Evolutionary conservation across 2,329 filamentous ascomycete species (phyloP).

Genomic region (Neopestalotiopsis sp.): DNA sequence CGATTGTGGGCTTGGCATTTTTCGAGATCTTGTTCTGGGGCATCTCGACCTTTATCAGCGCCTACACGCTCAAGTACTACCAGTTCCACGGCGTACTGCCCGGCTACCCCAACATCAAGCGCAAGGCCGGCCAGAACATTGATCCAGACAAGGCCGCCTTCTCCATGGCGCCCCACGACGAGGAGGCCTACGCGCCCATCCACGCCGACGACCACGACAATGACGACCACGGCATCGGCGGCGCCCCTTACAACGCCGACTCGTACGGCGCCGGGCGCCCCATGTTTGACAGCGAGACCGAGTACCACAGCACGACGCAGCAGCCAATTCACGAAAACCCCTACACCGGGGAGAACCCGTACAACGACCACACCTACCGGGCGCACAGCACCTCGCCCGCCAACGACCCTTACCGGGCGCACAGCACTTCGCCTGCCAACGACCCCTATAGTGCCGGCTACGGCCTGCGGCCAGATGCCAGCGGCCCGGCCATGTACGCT

Average conservation of each 20-base stretch:
- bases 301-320: conserved; percentile 47
- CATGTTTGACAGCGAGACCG: conserved; percentile 56
- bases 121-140: conserved; percentile 52
- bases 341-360: conserved; percentile 33
- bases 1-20: conserved; percentile 65
- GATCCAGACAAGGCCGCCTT: conserved; percentile 74
- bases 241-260: conserved; percentile 36
- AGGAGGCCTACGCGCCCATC: conserved; percentile 68
- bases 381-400: conserved; percentile 38
- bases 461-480: conserved; percentile 26
- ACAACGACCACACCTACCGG: conserved; percentile 53
- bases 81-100: conserved; percentile 66
- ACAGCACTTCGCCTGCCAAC: conserved; percentile 35
- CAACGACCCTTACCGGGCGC: conserved; percentile 46
- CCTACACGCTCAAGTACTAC: conserved; percentile 66
- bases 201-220: conserved; percentile 60
- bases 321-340: conserved; percentile 36
- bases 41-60: conserved; percentile 58
- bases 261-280: conserved; percentile 36
- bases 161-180: conserved; percentile 69
- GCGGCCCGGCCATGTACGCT: conserved; percentile 40
- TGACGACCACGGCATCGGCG: conserved; percentile 30
- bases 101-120: conserved; percentile 58
- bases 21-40: conserved; percentile 64
- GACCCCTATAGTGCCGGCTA: conserved; percentile 35